phyloP scores from a whole-genome alignment of 441 rosid genomes.

The Gossypium schwendimanii region DNA sequence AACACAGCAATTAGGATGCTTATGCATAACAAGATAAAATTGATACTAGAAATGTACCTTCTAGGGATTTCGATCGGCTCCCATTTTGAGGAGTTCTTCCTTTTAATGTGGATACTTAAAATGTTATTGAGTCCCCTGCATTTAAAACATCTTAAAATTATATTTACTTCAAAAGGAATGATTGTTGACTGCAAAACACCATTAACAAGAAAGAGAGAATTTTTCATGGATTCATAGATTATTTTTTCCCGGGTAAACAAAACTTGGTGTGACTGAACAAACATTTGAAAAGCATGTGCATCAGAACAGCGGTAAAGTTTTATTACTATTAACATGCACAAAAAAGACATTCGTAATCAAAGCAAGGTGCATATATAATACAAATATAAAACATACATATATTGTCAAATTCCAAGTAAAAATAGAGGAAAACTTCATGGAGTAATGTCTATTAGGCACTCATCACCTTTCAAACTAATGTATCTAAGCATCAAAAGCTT shows the following conservation, averaged over 20 bases:
- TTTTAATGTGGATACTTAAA: slow-evolving; percentile 62
- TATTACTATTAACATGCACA: background rate
- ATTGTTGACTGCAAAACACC: background rate
- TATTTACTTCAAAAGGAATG: background rate
- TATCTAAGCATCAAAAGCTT: background rate
- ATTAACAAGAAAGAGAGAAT: background rate
- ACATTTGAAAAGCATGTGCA: background rate
- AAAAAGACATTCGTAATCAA: background rate
- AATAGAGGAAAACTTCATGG: background rate
- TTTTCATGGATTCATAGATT: background rate
- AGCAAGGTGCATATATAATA: background rate
- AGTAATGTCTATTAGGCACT: background rate
- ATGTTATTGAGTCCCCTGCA: slow-evolving; percentile 84
- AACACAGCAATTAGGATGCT: background rate
- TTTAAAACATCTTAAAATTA: slow-evolving; percentile 4
- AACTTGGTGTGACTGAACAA: background rate
- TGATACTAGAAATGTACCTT: slow-evolving; percentile 41
- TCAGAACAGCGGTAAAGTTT: background rate
- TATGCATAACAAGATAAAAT: background rate
- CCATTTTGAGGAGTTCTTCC: slow-evolving; percentile 82
- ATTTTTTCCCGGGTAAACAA: background rate
- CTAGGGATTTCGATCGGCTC: slow-evolving; percentile 73
- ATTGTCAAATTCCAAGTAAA: background rate
- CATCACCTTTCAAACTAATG: background rate
- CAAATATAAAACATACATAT: background rate